phyloP scores from a whole-genome alignment of 768 basidiomycete genomes.

The Trametes sanguinea region DNA sequence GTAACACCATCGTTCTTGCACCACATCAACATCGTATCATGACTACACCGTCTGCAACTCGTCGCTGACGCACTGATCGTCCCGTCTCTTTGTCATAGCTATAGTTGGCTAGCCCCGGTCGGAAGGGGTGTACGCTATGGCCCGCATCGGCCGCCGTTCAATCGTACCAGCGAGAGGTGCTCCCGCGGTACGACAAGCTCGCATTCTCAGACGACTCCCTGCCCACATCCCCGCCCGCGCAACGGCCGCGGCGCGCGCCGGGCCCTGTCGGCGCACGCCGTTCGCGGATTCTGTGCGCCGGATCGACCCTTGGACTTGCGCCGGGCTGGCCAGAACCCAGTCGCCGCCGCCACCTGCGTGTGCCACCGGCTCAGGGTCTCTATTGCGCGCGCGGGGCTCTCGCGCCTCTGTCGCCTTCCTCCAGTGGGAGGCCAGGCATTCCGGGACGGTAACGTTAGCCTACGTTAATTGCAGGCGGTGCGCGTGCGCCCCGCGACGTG shows the following conservation, averaged over 20 bases:
- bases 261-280: not conserved
- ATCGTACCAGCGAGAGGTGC: not conserved
- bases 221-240: not conserved
- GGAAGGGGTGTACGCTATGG: not conserved
- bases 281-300: conserved; percentile 1
- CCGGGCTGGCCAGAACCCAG: not conserved
- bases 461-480: not conserved
- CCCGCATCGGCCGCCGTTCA: not conserved
- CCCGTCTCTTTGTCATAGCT: not conserved
- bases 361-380: not conserved
- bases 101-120: not conserved
- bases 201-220: not conserved
- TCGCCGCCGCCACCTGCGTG: conserved; percentile 7
- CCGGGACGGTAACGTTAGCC: conserved; percentile 7
- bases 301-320: not conserved
- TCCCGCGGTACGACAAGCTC: conserved; percentile 4
- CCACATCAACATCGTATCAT: conserved; percentile 8
- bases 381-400: not conserved
- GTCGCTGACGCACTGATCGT: not conserved
- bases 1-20: conserved; percentile 12
- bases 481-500: not conserved
- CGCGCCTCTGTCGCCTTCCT: not conserved
- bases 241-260: conserved; percentile 1
- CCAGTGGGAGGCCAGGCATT: not conserved
- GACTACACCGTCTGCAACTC: not conserved